Base-by-base conservation (phyloP, 805 yeast species). In the Clavispora santaluciae region DNA sequence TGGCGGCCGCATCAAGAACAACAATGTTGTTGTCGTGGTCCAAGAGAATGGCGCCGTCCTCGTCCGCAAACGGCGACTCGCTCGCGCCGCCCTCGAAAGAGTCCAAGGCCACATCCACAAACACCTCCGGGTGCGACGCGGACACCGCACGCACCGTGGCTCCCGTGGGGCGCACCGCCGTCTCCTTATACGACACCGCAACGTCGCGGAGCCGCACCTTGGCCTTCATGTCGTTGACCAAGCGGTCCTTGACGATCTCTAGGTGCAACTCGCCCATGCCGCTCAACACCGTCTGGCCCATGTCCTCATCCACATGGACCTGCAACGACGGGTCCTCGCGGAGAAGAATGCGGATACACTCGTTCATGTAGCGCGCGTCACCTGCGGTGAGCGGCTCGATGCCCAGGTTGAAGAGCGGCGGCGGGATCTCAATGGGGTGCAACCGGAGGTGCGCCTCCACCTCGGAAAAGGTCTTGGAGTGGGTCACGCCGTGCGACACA, bases 241-340 rank as follows among this genome's bases (percentile, higher is more conserved):
- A 71, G 41, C 97, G 71, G 53, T 87, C 93, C 36, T 72, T 73
- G 1, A 93, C 85, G 49, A 93, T 89, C 51, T 93, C 98, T 37
- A 93, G 70, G 64, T 93, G 99, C 36, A 93, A 70, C 56, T 93
- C 98, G 30, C 99, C 99, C 98, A 91, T 91, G 23, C 99, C 99
- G 15, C 95, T 81, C 22, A 93, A 63, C 21, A 90, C 75, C 2
- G 90, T 81, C 64, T 93, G 97, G 6, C 93, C 95, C 41, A 87
- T 71, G 51, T 91, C 98, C 44, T 87, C 90, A 59, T 93, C 86
- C 37, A 71, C 74, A 3, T 77, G 63, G 6, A 87, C 74, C 22
- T 78, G 76, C 45, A 93, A 69, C 37, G 95, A 86, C 3, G 99
- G 99, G 55, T 93, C 99, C 56, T 93, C 98, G 39, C 84, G 72